Conservation (phyloP, 495 filamentous ascomycete genomes). For the Aspergillus heteromorphus region DNA sequence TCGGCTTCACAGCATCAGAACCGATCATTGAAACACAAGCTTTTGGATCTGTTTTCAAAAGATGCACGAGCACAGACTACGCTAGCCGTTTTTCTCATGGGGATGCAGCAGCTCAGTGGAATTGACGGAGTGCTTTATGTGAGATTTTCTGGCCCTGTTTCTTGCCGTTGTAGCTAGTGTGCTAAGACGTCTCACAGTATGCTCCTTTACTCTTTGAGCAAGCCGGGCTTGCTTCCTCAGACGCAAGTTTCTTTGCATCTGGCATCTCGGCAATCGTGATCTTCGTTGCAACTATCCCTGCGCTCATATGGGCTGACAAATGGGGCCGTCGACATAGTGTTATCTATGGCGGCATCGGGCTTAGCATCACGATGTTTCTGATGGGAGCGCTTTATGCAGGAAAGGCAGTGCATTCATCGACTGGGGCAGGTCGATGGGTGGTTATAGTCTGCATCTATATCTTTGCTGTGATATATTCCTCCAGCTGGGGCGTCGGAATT, state of each 20-base stretch:
- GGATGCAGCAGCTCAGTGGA: slow-evolving; percentile 43
- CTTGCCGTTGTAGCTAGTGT: not conserved
- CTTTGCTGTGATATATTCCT: slow-evolving; percentile 36
- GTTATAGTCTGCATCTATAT: slow-evolving; percentile 37
- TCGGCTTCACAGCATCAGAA: slow-evolving; percentile 1
- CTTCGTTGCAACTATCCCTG: slow-evolving; percentile 44
- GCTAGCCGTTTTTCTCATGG: slow-evolving; percentile 40
- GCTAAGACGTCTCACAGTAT: slow-evolving; percentile 24
- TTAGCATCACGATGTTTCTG: slow-evolving; percentile 41
- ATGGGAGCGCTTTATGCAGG: slow-evolving; percentile 50
- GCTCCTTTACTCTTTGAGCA: slow-evolving; percentile 49
- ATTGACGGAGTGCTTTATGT: slow-evolving; percentile 50
- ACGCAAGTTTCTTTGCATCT: slow-evolving; percentile 50
- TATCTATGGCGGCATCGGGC: slow-evolving; percentile 49
- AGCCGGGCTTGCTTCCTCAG: slow-evolving; percentile 44
- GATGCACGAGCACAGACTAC: slow-evolving; percentile 34
- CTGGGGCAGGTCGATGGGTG: slow-evolving; percentile 48
- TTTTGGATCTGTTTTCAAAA: slow-evolving; percentile 34
- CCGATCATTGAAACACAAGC: slow-evolving; percentile 10
- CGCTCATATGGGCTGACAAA: slow-evolving; percentile 50
- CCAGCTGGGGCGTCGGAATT: slow-evolving; percentile 51
- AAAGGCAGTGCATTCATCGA: slow-evolving; percentile 36
- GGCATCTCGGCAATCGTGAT: slow-evolving; percentile 51
- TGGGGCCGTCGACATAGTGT: slow-evolving; percentile 54
- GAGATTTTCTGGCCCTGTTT: slow-evolving; percentile 13